Percentiles rank a stretch among this genome's conserved stretches.
Evolutionary conservation across 148 eudicot species (phyloP).

Genomic region (Oxyria digyna): DNA sequence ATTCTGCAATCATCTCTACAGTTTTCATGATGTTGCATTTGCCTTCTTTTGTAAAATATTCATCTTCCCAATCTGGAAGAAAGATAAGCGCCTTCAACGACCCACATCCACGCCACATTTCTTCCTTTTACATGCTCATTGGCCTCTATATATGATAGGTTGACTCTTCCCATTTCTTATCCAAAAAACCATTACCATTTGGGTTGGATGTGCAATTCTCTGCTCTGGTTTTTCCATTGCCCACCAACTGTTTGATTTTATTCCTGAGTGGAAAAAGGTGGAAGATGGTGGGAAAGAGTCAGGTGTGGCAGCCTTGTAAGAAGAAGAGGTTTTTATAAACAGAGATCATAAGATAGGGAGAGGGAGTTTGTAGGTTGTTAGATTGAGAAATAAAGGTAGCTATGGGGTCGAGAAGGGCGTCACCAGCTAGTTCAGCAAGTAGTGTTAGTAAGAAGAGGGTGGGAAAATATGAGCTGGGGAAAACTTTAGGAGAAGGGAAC

Average conservation of each 20-base stretch:
- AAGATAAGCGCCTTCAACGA: neutral
- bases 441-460: slow-evolving; percentile 20
- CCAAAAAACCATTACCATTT: no score
- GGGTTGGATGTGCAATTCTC: neutral
- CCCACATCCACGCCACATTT: neutral
- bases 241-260: slow-evolving; percentile 3
- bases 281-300: slow-evolving; percentile 36
- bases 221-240: neutral
- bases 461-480: slow-evolving; percentile 37
- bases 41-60: neutral
- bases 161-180: neutral
- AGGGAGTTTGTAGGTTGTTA: neutral
- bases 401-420: slow-evolving; percentile 23
- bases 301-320: slow-evolving; percentile 46
- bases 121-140: neutral
- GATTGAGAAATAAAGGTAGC: neutral
- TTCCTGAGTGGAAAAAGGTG: neutral
- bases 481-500: slow-evolving; percentile 38
- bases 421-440: slow-evolving; percentile 4
- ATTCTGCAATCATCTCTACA: neutral
- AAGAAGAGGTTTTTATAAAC: slow-evolving; percentile 28
- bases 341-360: no score
- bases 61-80: neutral
- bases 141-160: neutral
- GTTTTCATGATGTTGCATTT: neutral